Base-by-base conservation (phyloP, 345 rosid species). In the Iberis pinnata region DNA sequence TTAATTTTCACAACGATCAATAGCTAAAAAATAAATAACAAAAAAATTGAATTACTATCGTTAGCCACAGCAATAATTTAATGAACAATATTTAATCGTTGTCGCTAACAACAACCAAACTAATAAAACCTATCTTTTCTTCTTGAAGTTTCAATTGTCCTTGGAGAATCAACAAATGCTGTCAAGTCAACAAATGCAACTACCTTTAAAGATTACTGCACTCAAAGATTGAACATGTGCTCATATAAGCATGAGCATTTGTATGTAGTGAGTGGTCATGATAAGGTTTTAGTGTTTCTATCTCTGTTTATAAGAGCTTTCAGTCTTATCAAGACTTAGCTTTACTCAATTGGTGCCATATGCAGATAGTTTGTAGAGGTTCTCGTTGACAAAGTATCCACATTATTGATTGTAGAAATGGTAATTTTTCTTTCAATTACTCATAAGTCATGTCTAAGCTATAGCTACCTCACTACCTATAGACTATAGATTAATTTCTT, bases 61-160 rank as follows among this genome's bases (percentile, higher is more conserved):
- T n/a, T n/a, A n/a, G n/a, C n/a, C n/a, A n/a, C n/a, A n/a, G n/a
- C n/a, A n/a, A n/a, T n/a, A n/a, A n/a, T n/a, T n/a, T n/a, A n/a
- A n/a, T n/a, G n/a, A n/a, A n/a, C n/a, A n/a, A n/a, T n/a, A n/a
- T n/a, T n/a, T n/a, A n/a, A n/a, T n/a, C n/a, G n/a, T n/a, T n/a
- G n/a, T n/a, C n/a, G n/a, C n/a, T n/a, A n/a, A n/a, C n/a, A n/a
- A n/a, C n/a, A n/a, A n/a, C n/a, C n/a, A n/a, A n/a, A n/a, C n/a
- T n/a, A n/a, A n/a, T n/a, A n/a, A n/a, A n/a, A n/a, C n/a, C n/a
- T n/a, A n/a, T n/a, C n/a, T n/a, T n/a, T n/a, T n/a, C n/a, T n/a
- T n/a, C n/a, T n/a, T n/a, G n/a, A 59, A 59, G 58, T 48, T 45
- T 26, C 55, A 66, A 52, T 55, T 65, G 65, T 61, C 71, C 71